Conservation (phyloP, 768 basidiomycete genomes). For the Leccinum obscurum region DNA sequence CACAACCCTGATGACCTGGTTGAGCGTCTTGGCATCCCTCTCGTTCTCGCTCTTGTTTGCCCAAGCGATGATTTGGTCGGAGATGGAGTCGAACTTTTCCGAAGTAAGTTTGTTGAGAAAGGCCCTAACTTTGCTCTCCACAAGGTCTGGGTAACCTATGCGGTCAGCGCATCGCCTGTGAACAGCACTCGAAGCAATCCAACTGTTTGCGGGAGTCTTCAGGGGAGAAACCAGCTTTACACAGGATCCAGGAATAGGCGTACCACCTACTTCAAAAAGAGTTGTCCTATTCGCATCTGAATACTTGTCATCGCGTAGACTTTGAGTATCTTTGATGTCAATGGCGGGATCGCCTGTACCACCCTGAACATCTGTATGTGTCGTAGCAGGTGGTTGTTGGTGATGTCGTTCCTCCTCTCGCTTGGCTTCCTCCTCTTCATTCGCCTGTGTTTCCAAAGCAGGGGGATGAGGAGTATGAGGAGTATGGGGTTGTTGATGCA, state of each 20-base stretch:
- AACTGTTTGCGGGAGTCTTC: no score
- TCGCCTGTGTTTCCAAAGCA: constrained; percentile 36
- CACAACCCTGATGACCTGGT: constrained; percentile 93
- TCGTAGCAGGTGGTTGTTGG: no score
- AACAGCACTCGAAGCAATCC: no score
- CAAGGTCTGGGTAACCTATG: constrained; percentile 41
- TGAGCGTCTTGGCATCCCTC: constrained; percentile 85
- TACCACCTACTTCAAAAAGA: no score
- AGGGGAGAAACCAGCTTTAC: no score
- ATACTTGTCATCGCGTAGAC: no score
- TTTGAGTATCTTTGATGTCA: no score
- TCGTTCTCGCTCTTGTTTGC: constrained; percentile 93
- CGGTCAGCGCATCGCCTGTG: no score
- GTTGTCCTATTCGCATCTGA: no score
- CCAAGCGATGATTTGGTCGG: constrained; percentile 92
- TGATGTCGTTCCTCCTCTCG: constrained; percentile 39
- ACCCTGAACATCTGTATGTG: no score
- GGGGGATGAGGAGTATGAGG: constrained; percentile 45
- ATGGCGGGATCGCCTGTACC: constrained; percentile 18
- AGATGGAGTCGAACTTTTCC: constrained; percentile 96
- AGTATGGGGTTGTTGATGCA: constrained; percentile 45
- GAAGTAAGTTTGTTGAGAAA: constrained; percentile 95
- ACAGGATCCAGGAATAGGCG: no score
- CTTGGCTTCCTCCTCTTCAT: constrained; percentile 45
- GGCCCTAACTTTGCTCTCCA: constrained; percentile 72